Percentiles rank a stretch among this genome's conserved stretches.
phyloP scores from a whole-genome alignment of 441 rosid genomes.

The Geranium incanum region DNA sequence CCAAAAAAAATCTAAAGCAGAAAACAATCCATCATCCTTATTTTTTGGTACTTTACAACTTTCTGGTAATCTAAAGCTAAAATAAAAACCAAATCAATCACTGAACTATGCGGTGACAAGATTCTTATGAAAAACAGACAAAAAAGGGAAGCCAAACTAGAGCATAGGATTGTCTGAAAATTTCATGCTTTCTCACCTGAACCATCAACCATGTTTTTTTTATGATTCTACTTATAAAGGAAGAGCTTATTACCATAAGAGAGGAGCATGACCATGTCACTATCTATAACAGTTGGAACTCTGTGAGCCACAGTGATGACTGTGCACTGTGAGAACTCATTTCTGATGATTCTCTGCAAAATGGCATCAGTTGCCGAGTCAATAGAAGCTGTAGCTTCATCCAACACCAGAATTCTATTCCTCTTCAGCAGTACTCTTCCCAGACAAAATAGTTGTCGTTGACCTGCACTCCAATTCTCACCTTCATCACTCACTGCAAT shows the following conservation, averaged over 20 bases:
- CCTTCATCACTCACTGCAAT: conserved; percentile 88
- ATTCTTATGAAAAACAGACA: no score
- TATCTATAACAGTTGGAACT: conserved; percentile 74
- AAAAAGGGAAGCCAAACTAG: no score
- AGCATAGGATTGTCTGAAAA: no score
- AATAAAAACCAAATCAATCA: no score
- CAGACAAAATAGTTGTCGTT: conserved; percentile 75
- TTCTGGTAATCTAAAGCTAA: no score
- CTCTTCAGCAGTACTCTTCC: conserved; percentile 72
- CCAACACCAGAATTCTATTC: conserved; percentile 67
- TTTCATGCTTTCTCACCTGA: no score
- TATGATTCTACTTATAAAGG: no score
- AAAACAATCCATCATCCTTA: no score
- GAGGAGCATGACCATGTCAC: conserved; percentile 92
- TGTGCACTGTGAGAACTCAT: conserved; percentile 36
- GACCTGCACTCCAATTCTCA: conserved; percentile 92
- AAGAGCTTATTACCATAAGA: conserved; percentile 40
- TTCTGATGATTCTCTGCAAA: conserved; percentile 56
- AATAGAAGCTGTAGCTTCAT: conserved; percentile 92
- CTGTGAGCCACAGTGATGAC: conserved; percentile 44
- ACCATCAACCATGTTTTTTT: no score
- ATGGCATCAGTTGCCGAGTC: conserved; percentile 78
- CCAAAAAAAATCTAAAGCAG: no score
- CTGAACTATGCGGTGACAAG: no score
- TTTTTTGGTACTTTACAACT: no score